phyloP scores from a whole-genome alignment of 2,329 filamentous ascomycete species.

The Xylaria sp. region DNA sequence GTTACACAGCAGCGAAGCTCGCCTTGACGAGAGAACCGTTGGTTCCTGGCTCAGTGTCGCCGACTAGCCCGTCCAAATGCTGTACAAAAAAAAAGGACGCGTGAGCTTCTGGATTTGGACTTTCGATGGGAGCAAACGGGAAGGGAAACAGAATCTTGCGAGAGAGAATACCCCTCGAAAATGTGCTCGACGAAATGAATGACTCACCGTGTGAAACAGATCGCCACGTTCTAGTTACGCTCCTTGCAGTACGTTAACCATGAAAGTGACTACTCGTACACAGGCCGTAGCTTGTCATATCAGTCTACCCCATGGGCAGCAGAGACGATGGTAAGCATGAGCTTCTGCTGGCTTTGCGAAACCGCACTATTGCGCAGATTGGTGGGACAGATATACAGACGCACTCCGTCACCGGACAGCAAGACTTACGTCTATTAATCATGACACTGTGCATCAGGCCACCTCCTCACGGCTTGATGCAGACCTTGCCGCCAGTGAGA shows the following conservation, averaged over 20 bases:
- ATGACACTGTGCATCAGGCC: conserved; percentile 22
- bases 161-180: conserved; percentile 7
- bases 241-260: conserved; percentile 34
- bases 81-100: conserved; percentile 16
- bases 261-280: conserved; percentile 12
- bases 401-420: conserved; percentile 27
- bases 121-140: background rate
- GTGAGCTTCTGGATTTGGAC: background rate
- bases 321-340: conserved; percentile 12
- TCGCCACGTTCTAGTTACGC: conserved; percentile 24
- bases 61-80: conserved; percentile 32
- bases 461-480: conserved; percentile 35
- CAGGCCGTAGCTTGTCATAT: conserved; percentile 15
- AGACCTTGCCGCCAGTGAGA: conserved; percentile 26
- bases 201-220: conserved; percentile 35
- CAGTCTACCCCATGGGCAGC: conserved; percentile 8
- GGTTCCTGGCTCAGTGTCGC: conserved; percentile 27
- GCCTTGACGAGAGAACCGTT: conserved; percentile 44
- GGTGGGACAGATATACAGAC: conserved; percentile 21
- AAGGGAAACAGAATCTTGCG: conserved; percentile 13
- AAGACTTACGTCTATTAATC: conserved; percentile 15
- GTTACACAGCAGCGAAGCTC: conserved; percentile 44
- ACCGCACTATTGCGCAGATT: conserved; percentile 15
- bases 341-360: conserved; percentile 9
- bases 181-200: conserved; percentile 27